These are phyloP conservation scores for Phytophthora colocasiae DNA, from an alignment of 352 stramenopile species.

Conservation along the genomic window DNA sequence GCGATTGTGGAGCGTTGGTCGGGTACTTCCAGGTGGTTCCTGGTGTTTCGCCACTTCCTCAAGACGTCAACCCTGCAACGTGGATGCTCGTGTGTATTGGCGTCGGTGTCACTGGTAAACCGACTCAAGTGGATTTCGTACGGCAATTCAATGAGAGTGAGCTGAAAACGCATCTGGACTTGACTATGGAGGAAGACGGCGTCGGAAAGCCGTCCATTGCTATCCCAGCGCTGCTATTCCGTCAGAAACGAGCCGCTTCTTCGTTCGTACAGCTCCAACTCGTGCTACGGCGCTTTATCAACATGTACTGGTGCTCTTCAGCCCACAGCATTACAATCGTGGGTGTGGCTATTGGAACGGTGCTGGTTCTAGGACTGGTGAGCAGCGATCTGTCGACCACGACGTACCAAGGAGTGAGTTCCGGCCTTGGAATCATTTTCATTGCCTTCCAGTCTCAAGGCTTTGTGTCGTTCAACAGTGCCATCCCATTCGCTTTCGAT, in stretches of 20 bases:
- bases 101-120: conserved; percentile 59
- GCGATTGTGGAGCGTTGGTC: conserved; percentile 25
- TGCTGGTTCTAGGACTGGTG: conserved; percentile 7
- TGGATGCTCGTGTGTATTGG: conserved; percentile 76
- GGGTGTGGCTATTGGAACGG: neutral
- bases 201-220: conserved; percentile 3
- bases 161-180: neutral
- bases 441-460: conserved; percentile 47
- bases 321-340: conserved; percentile 18
- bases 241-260: conserved; percentile 15
- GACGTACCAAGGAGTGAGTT: conserved; percentile 16
- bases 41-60: conserved; percentile 7
- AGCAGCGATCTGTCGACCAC: neutral
- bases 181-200: conserved; percentile 4
- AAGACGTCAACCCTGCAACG: conserved; percentile 72
- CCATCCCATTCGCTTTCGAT: conserved; percentile 67
- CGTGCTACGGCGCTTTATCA: conserved; percentile 24
- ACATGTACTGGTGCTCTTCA: conserved; percentile 38
- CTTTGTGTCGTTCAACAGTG: conserved; percentile 65
- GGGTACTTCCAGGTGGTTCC: conserved; percentile 41
- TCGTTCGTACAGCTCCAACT: conserved; percentile 14
- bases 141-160: conserved; percentile 9
- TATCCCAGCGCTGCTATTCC: too few relatives aligned
- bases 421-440: conserved; percentile 21
- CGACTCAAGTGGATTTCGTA: conserved; percentile 14